A percentile compares a stretch with the other conserved stretches of the same genome.
Conservation (phyloP, 2,329 filamentous ascomycete genomes). For the Cercospora janseana region DNA sequence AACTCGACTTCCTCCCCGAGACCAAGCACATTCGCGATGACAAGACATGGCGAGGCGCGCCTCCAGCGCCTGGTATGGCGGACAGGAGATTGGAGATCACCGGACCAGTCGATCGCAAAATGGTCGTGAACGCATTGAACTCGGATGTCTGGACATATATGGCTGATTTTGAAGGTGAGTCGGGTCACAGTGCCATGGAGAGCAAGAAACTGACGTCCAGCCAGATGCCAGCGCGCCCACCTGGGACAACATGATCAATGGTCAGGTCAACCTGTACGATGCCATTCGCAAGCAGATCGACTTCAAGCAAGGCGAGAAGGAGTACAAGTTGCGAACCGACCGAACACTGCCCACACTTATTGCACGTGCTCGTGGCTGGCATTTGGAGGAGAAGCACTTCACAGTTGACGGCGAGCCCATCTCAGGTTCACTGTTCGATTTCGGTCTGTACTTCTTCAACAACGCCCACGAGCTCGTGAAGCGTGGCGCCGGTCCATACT, state of each 20-base stretch:
- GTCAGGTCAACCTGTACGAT: slow-evolving; percentile 96
- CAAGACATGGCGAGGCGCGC: slow-evolving; percentile 86
- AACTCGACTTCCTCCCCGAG: slow-evolving; percentile 94
- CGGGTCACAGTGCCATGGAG: neutral
- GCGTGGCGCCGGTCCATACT: slow-evolving; percentile 87
- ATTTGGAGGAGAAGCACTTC: slow-evolving; percentile 97
- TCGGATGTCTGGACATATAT: slow-evolving; percentile 98
- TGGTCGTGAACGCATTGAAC: slow-evolving; percentile 97
- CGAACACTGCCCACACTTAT: slow-evolving; percentile 84
- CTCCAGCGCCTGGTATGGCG: slow-evolving; percentile 85
- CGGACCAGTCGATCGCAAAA: slow-evolving; percentile 94
- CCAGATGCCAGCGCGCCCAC: slow-evolving; percentile 91
- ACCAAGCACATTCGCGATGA: slow-evolving; percentile 94
- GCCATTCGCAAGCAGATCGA: slow-evolving; percentile 90
- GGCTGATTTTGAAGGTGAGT: slow-evolving; percentile 94
- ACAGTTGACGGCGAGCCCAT: slow-evolving; percentile 94
- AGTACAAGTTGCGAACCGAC: slow-evolving; percentile 96
- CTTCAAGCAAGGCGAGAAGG: slow-evolving; percentile 92
- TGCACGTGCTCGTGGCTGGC: slow-evolving; percentile 92
- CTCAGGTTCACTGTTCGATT: slow-evolving; percentile 90
- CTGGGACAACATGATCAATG: slow-evolving; percentile 99
- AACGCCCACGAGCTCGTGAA: slow-evolving; percentile 86
- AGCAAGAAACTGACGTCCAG: slow-evolving; percentile 7
- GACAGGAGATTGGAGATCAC: slow-evolving; percentile 97
- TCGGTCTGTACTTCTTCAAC: slow-evolving; percentile 98